Conservation (phyloP, 106 monocot species). For the Chionographis japonica region DNA sequence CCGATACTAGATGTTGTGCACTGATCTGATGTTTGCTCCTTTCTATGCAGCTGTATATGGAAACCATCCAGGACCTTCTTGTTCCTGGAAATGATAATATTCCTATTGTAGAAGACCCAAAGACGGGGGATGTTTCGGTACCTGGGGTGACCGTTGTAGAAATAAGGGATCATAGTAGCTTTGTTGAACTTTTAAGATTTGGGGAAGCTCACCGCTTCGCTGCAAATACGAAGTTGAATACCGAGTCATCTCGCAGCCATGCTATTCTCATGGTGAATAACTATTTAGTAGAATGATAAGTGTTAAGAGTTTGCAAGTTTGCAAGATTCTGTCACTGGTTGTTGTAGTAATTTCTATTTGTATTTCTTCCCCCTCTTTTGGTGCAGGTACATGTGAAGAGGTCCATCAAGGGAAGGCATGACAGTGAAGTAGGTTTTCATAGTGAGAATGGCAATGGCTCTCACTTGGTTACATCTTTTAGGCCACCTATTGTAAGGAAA, state of each 20-base stretch:
- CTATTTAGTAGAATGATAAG: not conserved
- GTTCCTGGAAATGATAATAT: slow-evolving; percentile 91
- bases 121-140: slow-evolving; percentile 92
- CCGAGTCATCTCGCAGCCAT: slow-evolving; percentile 98
- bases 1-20: not conserved
- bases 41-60: slow-evolving; percentile 82
- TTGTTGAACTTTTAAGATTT: slow-evolving; percentile 80
- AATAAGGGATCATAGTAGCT: slow-evolving; percentile 78
- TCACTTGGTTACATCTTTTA: slow-evolving; percentile 55
- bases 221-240: slow-evolving; percentile 97
- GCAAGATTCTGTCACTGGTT: not conserved
- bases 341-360: not conserved
- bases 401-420: slow-evolving; percentile 65
- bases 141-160: slow-evolving; percentile 85
- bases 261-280: slow-evolving; percentile 85
- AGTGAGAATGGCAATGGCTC: slow-evolving; percentile 75
- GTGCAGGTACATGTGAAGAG: slow-evolving; percentile 83
- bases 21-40: slow-evolving; percentile 5
- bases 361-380: slow-evolving; percentile 1
- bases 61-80: slow-evolving; percentile 96
- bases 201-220: slow-evolving; percentile 95
- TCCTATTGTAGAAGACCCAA: slow-evolving; percentile 89
- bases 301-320: not conserved
- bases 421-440: slow-evolving; percentile 40
- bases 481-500: slow-evolving; percentile 85